Conservation (phyloP, 2,329 filamentous ascomycete species). For the Trichophyton benhamiae region DNA sequence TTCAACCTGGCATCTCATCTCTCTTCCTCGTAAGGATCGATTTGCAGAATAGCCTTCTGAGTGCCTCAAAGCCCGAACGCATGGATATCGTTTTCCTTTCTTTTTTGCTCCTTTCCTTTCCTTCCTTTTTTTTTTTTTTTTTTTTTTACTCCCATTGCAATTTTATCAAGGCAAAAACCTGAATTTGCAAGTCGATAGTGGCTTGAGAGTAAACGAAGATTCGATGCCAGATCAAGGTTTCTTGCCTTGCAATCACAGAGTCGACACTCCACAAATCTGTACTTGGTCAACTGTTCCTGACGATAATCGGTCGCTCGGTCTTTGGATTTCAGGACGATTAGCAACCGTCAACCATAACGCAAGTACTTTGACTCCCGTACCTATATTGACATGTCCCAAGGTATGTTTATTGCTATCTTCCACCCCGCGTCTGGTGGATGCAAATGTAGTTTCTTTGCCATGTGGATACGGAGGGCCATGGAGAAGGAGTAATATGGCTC, state of each 20-base stretch:
- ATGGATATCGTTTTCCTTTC: constrained; percentile 2
- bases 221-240: constrained; percentile 1
- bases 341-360: background rate
- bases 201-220: background rate
- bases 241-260: background rate
- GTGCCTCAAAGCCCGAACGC: background rate
- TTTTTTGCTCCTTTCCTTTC: constrained; percentile 2
- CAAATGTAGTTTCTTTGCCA: background rate
- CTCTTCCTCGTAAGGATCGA: background rate
- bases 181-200: constrained; percentile 2
- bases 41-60: background rate
- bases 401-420: background rate
- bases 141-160: background rate
- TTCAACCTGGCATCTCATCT: background rate
- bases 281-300: background rate
- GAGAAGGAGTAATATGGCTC: background rate
- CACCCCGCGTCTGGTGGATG: background rate
- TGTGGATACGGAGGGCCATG: background rate
- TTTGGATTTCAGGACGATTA: background rate
- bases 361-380: background rate
- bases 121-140: background rate
- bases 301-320: background rate
- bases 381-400: background rate
- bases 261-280: background rate
- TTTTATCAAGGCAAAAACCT: background rate